Conservation (phyloP, 1,139 yeast species). For the Saccharomyces hybrid region DNA sequence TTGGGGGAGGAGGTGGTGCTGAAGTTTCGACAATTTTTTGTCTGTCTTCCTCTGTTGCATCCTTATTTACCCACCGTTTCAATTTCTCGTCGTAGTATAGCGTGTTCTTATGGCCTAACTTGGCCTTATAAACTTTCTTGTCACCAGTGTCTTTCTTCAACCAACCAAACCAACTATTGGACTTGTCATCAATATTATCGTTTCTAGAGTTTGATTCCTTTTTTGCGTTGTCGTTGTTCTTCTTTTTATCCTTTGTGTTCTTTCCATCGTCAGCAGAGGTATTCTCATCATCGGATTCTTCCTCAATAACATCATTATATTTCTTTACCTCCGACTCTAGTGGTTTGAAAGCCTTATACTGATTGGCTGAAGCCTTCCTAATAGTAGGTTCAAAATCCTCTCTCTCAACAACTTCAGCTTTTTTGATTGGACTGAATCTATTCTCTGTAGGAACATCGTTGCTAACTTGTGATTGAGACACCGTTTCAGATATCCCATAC, state of each 20-base stretch:
- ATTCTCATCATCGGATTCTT: conserved; percentile 40
- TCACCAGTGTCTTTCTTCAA: conserved; percentile 45
- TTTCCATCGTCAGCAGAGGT: conserved; percentile 15
- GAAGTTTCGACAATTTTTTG: conserved; percentile 49
- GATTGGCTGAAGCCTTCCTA: conserved; percentile 11
- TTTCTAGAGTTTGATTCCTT: conserved; percentile 17
- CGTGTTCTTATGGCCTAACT: conserved; percentile 68
- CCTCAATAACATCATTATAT: conserved; percentile 41
- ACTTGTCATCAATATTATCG: conserved; percentile 16
- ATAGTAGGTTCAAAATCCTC: conserved; percentile 26
- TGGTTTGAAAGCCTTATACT: conserved; percentile 14
- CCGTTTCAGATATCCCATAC: background rate
- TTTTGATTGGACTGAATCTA: conserved; percentile 19
- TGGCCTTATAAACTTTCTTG: conserved; percentile 73
- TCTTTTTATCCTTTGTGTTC: conserved; percentile 32
- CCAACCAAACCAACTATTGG: conserved; percentile 43
- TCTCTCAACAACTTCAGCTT: conserved; percentile 16
- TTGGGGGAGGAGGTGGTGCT: conserved; percentile 72
- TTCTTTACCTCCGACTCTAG: conserved; percentile 10
- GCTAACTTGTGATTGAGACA: background rate
- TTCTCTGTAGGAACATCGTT: background rate
- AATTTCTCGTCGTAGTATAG: conserved; percentile 78
- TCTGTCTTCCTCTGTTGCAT: conserved; percentile 64
- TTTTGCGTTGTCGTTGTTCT: conserved; percentile 18
- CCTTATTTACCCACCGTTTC: conserved; percentile 79